Evolutionary conservation across 805 yeast genomes (phyloP).

Genomic region (Myxozyma sirexii): DNA sequence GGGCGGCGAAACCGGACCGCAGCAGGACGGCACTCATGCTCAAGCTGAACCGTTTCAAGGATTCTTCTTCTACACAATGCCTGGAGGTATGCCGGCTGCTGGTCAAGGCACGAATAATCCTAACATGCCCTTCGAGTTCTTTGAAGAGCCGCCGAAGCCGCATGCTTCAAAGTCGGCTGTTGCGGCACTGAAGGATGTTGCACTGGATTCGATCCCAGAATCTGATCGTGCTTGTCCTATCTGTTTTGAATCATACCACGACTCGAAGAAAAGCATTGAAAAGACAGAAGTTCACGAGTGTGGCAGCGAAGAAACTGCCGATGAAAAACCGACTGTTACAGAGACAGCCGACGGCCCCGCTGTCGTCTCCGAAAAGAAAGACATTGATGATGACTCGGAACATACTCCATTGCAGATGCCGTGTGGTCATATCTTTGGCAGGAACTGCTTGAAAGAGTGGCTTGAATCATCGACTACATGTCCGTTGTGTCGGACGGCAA

Average conservation of each 20-base stretch:
- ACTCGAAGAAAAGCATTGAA: neutral
- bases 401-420: slow-evolving; percentile 78
- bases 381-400: slow-evolving; percentile 33
- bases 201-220: slow-evolving; percentile 40
- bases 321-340: neutral
- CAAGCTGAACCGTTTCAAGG: slow-evolving; percentile 21
- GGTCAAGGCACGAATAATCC: neutral
- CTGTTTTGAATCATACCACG: slow-evolving; percentile 47
- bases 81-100: slow-evolving; percentile 16
- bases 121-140: slow-evolving; percentile 3
- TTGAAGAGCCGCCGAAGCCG: slow-evolving; percentile 31
- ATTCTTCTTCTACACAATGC: slow-evolving; percentile 19
- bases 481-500: slow-evolving; percentile 76
- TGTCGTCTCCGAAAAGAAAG: neutral
- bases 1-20: neutral
- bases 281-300: too few relatives aligned
- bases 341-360: neutral
- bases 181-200: slow-evolving; percentile 40
- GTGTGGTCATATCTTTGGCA: slow-evolving; percentile 86
- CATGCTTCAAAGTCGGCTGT: slow-evolving; percentile 43
- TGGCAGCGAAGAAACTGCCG: too few relatives aligned
- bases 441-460: slow-evolving; percentile 85
- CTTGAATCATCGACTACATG: slow-evolving; percentile 71
- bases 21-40: neutral
- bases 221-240: slow-evolving; percentile 47